Base-by-base conservation (phyloP, 345 rosid species). In the Eutrema yunnanense region DNA sequence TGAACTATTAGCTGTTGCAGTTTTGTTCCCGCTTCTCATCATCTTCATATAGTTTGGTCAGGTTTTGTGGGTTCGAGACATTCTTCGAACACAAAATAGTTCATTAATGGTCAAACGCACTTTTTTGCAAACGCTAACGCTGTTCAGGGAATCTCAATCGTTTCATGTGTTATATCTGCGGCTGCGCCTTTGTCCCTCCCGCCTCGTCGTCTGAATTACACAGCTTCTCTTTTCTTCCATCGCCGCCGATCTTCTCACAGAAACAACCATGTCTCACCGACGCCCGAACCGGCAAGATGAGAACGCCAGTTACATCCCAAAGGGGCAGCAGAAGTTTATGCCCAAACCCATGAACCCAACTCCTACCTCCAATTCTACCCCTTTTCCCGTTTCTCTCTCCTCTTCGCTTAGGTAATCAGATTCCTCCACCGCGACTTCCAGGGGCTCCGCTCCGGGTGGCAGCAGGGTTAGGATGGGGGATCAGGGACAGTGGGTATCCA, bases 341-440 rank as follows among this genome's bases (percentile, higher is more conserved):
- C 90, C 91, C 38, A 88, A 79, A 78, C 58, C 73, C 41, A 67
- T 34, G 65, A 67, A 53, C 44, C 74, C 63, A 59, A 43, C 69
- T 72, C 62, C 61, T 60, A 56, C 54, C 22, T 68, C 79, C 43
- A 8, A 9, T 29, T 74, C 69, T 12, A 65, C 54, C 65, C 64
- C 80, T 53, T 68, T 42, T 40, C 84, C 85, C 13, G 79, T 81
- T 57, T 77, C 85, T 12, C 87, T 88, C 62, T 88, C 95, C 2
- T 56, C 69, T 67, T 87, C 96, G 38, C 91, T 91, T 50, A 78
- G 97, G 41, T 78, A 81, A 59, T 80, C 89, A 27, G 78, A 81
- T 72, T 82, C 78, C 4, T 59, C 70, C 42, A 48, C 76, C 1
- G 33, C 62, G n/a, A 61, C 82, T 14, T 49, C 72, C 33, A 49